phyloP scores from a whole-genome alignment of 768 basidiomycete species.

The Boletus pseudopeckii region DNA sequence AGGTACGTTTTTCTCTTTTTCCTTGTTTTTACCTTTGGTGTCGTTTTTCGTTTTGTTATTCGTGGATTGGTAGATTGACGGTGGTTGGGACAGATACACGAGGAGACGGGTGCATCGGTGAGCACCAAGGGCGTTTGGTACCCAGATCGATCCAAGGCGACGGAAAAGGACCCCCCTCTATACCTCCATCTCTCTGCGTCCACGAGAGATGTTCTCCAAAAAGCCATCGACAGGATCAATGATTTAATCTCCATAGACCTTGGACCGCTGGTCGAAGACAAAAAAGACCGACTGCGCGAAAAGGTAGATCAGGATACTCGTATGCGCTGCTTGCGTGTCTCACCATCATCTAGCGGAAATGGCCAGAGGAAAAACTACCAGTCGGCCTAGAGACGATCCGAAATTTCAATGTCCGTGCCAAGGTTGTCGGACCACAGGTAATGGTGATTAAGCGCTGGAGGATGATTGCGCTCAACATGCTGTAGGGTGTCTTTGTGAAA shows the following conservation, averaged over 20 bases:
- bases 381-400: slow-evolving; percentile 87
- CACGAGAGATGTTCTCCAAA: slow-evolving; percentile 60
- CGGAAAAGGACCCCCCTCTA: slow-evolving; percentile 88
- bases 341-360: slow-evolving; percentile 66
- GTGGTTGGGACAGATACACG: slow-evolving; percentile 65
- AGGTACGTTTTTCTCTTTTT: slow-evolving; percentile 50
- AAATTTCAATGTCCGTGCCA: slow-evolving; percentile 97
- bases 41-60: not conserved
- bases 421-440: slow-evolving; percentile 93
- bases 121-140: slow-evolving; percentile 96
- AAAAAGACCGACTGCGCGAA: slow-evolving; percentile 64
- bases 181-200: slow-evolving; percentile 91
- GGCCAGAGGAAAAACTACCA: slow-evolving; percentile 95
- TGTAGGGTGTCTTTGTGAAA: slow-evolving; percentile 90
- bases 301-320: slow-evolving; percentile 40
- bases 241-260: slow-evolving; percentile 73
- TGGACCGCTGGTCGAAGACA: slow-evolving; percentile 78
- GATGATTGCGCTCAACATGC: not conserved
- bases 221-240: slow-evolving; percentile 66
- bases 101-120: slow-evolving; percentile 89
- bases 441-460: slow-evolving; percentile 20
- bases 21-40: not conserved
- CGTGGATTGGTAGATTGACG: slow-evolving; percentile 1
- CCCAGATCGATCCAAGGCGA: slow-evolving; percentile 87
- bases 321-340: slow-evolving; percentile 1